Conservation (phyloP, 768 basidiomycete species). For the Tephrocybe sp. region DNA sequence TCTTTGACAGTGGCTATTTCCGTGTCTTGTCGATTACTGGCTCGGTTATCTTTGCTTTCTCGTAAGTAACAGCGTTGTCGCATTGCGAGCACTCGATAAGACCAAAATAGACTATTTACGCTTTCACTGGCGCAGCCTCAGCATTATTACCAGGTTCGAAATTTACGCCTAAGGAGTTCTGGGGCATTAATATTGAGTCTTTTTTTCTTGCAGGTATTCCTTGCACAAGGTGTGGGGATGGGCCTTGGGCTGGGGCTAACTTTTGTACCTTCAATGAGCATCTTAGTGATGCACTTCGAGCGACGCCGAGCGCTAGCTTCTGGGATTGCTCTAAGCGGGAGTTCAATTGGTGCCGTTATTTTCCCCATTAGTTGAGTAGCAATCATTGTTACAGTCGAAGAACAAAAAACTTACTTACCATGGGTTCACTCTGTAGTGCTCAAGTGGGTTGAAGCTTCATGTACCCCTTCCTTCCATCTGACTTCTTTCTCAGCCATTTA, state of each 20-base stretch:
- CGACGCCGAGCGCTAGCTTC: slow-evolving; percentile 40
- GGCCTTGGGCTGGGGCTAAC: slow-evolving; percentile 40
- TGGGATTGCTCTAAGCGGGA: slow-evolving; percentile 42
- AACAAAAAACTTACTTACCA: not conserved
- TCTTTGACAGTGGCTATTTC: slow-evolving; percentile 22
- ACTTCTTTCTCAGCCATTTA: too few relatives aligned
- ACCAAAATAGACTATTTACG: slow-evolving; percentile 39
- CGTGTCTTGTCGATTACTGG: slow-evolving; percentile 14
- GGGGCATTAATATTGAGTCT: not conserved
- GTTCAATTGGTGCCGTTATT: slow-evolving; percentile 28
- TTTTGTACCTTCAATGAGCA: slow-evolving; percentile 40
- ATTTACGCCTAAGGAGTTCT: not conserved
- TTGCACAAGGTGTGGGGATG: slow-evolving; percentile 24
- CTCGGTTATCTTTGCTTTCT: slow-evolving; percentile 18
- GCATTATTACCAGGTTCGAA: slow-evolving; percentile 30
- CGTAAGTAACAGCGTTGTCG: slow-evolving; percentile 3
- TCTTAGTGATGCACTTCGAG: slow-evolving; percentile 44
- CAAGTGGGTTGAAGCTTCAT: too few relatives aligned
- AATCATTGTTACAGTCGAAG: not conserved
- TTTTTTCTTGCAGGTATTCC: slow-evolving; percentile 17
- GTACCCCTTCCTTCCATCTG: too few relatives aligned
- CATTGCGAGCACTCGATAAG: not conserved
- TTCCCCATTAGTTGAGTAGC: slow-evolving; percentile 30
- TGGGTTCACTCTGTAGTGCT: slow-evolving; percentile 22
- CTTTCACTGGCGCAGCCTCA: slow-evolving; percentile 36